Conservation (phyloP, 1,284 basidiomycete species). For the Ustilago sp. region DNA sequence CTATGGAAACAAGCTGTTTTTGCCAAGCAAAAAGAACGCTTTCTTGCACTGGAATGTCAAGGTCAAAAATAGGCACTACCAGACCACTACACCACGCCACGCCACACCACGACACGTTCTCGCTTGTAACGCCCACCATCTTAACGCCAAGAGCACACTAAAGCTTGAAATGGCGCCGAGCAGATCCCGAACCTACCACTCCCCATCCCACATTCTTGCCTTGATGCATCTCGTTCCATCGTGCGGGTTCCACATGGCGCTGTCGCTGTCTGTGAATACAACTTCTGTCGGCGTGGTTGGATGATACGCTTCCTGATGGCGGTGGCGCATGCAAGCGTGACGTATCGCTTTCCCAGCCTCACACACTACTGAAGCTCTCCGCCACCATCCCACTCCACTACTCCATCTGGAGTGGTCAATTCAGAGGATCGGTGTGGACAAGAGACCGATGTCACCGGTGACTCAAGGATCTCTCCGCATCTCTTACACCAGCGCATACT, state of each 20-base stretch:
- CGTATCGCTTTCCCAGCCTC: not conserved
- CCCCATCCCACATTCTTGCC: not conserved
- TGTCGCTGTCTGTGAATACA: not conserved
- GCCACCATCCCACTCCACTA: not conserved
- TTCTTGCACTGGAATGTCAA: slow-evolving; percentile 26
- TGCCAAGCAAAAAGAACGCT: slow-evolving; percentile 11
- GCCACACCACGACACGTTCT: not conserved
- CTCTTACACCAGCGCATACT: not conserved
- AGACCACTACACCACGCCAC: not conserved
- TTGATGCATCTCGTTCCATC: not conserved
- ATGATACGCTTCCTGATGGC: not conserved
- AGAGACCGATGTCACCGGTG: not conserved
- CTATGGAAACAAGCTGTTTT: not conserved
- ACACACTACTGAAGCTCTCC: not conserved
- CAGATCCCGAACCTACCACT: not conserved
- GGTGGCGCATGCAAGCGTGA: not conserved
- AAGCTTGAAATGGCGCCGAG: not conserved
- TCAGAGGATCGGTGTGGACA: not conserved
- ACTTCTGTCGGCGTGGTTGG: not conserved
- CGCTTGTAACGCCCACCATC: not conserved
- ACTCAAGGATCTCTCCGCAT: slow-evolving; percentile 1
- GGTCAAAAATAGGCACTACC: not conserved
- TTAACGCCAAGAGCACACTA: slow-evolving; percentile 1
- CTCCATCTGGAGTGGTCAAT: not conserved
- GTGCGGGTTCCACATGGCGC: not conserved